Percentiles rank a stretch among this genome's conserved stretches.
These are phyloP conservation scores for Penicillium longicatenatum DNA, from an alignment of 495 filamentous ascomycete genomes.

Conservation along the genomic window DNA sequence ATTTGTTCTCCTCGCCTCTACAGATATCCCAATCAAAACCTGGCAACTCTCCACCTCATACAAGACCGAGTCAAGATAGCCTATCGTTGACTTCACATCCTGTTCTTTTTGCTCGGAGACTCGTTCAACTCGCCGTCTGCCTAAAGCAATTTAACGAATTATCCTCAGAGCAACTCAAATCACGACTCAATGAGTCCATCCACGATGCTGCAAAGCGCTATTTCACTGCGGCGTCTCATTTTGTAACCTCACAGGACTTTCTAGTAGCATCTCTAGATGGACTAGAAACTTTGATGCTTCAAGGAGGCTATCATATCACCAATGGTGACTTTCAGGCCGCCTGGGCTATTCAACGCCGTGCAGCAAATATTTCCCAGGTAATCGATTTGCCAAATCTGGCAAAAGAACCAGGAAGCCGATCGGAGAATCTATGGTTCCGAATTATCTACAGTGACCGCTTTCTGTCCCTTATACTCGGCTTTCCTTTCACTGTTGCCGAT, in stretches of 20 bases:
- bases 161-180: conserved; percentile 21
- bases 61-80: not conserved
- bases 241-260: conserved; percentile 52
- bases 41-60: not conserved
- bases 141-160: conserved; percentile 44
- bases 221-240: conserved; percentile 36
- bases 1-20: conserved; percentile 17
- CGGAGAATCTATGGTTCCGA: conserved; percentile 42
- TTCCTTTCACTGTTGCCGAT: conserved; percentile 43
- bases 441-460: conserved; percentile 48
- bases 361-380: conserved; percentile 40
- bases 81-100: conserved; percentile 44
- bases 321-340: conserved; percentile 44
- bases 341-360: conserved; percentile 46
- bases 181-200: conserved; percentile 34
- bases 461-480: conserved; percentile 45
- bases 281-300: conserved; percentile 49
- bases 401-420: conserved; percentile 5
- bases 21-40: conserved; percentile 7
- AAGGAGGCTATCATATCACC: conserved; percentile 44
- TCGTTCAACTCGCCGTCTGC: conserved; percentile 51
- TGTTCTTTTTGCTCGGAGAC: conserved; percentile 41
- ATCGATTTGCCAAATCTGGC: conserved; percentile 31
- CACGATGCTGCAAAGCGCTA: conserved; percentile 33
- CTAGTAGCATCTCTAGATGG: conserved; percentile 51